Evolutionary conservation across 306 rosid genomes (phyloP), one percentile per base, ranked within the genome.

Genomic region (Dalbergia oliveri): DNA sequence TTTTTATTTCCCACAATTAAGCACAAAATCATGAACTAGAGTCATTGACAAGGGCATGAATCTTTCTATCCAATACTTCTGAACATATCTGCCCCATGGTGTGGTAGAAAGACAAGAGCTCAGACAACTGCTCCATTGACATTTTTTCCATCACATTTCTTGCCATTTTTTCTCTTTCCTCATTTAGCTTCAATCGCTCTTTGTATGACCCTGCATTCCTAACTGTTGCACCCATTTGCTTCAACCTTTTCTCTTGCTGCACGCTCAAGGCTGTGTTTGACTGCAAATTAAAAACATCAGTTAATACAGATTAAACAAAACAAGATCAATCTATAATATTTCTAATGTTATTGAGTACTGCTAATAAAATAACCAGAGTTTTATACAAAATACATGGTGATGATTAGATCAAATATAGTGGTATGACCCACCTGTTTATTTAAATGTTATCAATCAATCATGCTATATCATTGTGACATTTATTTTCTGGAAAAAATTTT

Each of bases 221-320:
- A 26, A 94, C 97, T 43, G 98, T 94, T 86, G 98, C 98, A 4
- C 98, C 98, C 97, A 94, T 91, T 82, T 92, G 97, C 90, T 93
- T 94, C 39, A 94, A 31, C 81, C 97, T 90, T 0, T 88, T 91
- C 77, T 93, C 94, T 84, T 94, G 97, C n/a, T 91, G 97, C 69
- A 82, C 80, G 61, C 92, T 94, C 87, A 94, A 72, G 4, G 92
- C 97, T 41, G 90, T 92, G 84, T 94, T 94, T 37, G 97, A 89
- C 98, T 94, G 90, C 88, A 85, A 65, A 45, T 66, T 64, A 0
- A 37, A 26, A 34, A 77, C 47, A 54, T 54, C 12, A 44, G 66
- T 16, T 15, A 63, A 37, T 31, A 31, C 39, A 41, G 2, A 78
- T 0, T 9, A 37, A 0, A 23, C 31, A 26, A 26, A 26, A 26